Conservation (phyloP, 331 rosid species). For the Quercus lobata region DNA sequence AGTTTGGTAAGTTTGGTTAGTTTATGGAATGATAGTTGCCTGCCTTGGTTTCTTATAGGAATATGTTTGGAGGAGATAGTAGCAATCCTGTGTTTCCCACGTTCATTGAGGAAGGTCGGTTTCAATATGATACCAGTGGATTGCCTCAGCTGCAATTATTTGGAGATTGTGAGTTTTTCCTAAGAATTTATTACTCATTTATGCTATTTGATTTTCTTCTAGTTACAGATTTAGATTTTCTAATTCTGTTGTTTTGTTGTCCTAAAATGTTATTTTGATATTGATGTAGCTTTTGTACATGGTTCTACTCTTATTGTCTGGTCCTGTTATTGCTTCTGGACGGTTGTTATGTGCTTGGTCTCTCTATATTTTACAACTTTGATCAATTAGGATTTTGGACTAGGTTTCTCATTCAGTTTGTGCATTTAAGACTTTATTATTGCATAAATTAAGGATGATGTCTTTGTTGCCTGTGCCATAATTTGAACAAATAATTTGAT, state of each 20-base stretch:
- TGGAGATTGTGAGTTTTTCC: conserved; percentile 24
- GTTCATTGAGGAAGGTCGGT: conserved; percentile 4
- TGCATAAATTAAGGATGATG: background rate
- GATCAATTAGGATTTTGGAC: background rate
- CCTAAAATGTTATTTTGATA: background rate
- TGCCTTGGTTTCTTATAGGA: background rate
- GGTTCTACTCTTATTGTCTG: background rate
- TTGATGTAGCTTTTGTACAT: background rate
- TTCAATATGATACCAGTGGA: conserved; percentile 13
- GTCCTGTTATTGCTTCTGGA: background rate
- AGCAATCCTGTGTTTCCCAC: conserved; percentile 13
- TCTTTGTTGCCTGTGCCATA: background rate
- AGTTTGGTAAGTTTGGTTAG: background rate
- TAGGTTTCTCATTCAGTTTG: background rate
- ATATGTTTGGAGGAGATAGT: conserved; percentile 16
- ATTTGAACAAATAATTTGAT: background rate
- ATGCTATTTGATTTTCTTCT: background rate
- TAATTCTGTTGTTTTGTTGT: background rate
- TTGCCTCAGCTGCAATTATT: conserved; percentile 22
- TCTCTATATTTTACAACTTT: background rate
- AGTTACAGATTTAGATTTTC: background rate
- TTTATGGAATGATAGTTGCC: background rate
- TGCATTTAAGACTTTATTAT: background rate
- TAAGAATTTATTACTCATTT: background rate
- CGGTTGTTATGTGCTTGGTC: background rate